Evolutionary conservation across 257 asterid genomes (phyloP).

Genomic region (Primulina tabacum): DNA sequence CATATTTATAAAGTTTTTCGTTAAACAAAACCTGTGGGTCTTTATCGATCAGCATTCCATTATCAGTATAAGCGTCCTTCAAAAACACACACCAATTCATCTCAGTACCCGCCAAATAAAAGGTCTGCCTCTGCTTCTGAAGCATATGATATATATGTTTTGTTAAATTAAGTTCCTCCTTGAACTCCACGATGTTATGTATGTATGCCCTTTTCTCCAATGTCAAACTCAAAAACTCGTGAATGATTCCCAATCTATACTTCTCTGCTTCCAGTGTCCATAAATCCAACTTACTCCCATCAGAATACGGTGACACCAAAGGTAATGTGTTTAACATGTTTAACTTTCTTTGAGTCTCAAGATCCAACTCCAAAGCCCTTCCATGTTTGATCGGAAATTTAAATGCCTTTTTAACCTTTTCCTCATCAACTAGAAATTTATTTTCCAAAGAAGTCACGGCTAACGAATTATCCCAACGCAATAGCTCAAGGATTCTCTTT

Average conservation of each 20-base stretch:
- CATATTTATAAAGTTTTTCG: slow-evolving; percentile 56
- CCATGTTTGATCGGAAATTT: slow-evolving; percentile 73
- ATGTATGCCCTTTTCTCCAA: slow-evolving; percentile 93
- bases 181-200: slow-evolving; percentile 92
- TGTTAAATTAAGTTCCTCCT: slow-evolving; percentile 83
- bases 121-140: slow-evolving; percentile 70
- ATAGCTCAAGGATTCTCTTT: slow-evolving; percentile 64
- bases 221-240: slow-evolving; percentile 90
- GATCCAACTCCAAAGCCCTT: slow-evolving; percentile 62
- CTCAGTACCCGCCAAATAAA: slow-evolving; percentile 88
- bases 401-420: slow-evolving; percentile 70
- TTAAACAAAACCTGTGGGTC: slow-evolving; percentile 78
- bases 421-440: slow-evolving; percentile 73
- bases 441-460: slow-evolving; percentile 74
- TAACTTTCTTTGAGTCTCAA: slow-evolving; percentile 68
- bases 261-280: slow-evolving; percentile 96
- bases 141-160: slow-evolving; percentile 87
- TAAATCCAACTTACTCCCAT: slow-evolving; percentile 67
- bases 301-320: slow-evolving; percentile 87
- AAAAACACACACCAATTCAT: slow-evolving; percentile 97
- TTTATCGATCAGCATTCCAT: slow-evolving; percentile 56
- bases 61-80: slow-evolving; percentile 79
- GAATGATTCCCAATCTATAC: slow-evolving; percentile 79
- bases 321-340: slow-evolving; percentile 83
- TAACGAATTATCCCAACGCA: slow-evolving; percentile 68